Evolutionary conservation across 352 stramenopile genomes (phyloP), one percentile per base, ranked within the genome.

Genomic region (Pythium phragmiticola): DNA sequence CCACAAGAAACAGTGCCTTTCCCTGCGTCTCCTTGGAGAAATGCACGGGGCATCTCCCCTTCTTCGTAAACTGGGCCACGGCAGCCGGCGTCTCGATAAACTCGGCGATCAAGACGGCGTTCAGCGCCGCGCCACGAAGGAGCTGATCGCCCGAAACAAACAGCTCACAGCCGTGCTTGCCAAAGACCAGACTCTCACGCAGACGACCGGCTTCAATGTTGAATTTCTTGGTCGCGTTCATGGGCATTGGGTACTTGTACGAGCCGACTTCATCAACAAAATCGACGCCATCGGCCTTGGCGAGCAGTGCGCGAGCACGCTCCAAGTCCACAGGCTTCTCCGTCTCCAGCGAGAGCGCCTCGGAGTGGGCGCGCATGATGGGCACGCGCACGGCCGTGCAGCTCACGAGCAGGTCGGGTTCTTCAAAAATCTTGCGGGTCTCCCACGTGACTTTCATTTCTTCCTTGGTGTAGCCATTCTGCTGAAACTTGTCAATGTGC

Each of bases 361-460:
- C 97, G 30, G 96, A 98, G 80, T 99, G 97, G 42, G 96, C 97
- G 54, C 97, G 90, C 75, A 98, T 92, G 63, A 98, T 99, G 7
- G 97, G 97, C 70, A 99, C 98, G 50, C 97, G 93, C 58, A 98
- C 97, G 43, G 96, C 96, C 57, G 96, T 98, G 81, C 96, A 99
- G 69, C 78, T 93, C 45, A 96, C 82, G 4, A 74, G 68, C 34
- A 97, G 71, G 11, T 88, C 54, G 0, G 88, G 77, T 62, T 96
- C 87, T 69, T 84, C 88, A 66, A 98, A 98, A 76, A 99, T 99
- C 80, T 99, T 99, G 68, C 90, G 88, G 43, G 93, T 98, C 76
- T 99, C 97, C 97, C 97, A 99, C 56, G 95, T 98, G 37, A 99
- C 96, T 74, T 99, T 99, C 96, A 99, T 99, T 84, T 99, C 97